Conservation (phyloP, 2,329 filamentous ascomycete genomes). For the Fusarium fujikuroi region DNA sequence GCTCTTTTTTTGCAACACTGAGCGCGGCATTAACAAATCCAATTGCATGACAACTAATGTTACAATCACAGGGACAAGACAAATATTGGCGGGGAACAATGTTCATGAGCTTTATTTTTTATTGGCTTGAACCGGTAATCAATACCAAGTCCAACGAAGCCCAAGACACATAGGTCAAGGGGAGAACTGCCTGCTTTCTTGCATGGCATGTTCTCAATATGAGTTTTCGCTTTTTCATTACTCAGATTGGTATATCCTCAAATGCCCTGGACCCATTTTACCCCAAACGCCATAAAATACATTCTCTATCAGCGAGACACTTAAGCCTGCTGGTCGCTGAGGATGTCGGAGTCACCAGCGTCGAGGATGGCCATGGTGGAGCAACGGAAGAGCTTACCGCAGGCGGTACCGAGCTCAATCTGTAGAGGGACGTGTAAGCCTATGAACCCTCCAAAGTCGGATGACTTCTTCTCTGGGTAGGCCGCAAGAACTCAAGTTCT, state of each 20-base stretch:
- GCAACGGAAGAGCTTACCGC: conserved; percentile 99
- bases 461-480: conserved; percentile 90
- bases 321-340: conserved; percentile 79
- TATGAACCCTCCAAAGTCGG: conserved; percentile 88
- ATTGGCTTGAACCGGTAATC: conserved; percentile 45
- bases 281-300: conserved; percentile 58
- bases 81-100: conserved; percentile 46
- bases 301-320: conserved; percentile 34
- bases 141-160: conserved; percentile 41
- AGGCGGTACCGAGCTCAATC: conserved; percentile 98
- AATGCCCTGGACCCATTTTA: conserved; percentile 51
- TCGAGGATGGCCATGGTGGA: conserved; percentile 97
- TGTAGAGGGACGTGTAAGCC: conserved; percentile 70
- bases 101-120: conserved; percentile 53
- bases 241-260: conserved; percentile 53
- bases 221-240: conserved; percentile 49
- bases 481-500: conserved; percentile 50
- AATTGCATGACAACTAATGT: neutral
- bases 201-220: conserved; percentile 36
- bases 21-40: neutral
- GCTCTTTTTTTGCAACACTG: neutral
- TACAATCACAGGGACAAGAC: neutral
- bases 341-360: conserved; percentile 98
- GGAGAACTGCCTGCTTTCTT: conserved; percentile 32
- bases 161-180: conserved; percentile 42